Conservation (phyloP, 805 yeast species). For the Ogataea glucozyma region DNA sequence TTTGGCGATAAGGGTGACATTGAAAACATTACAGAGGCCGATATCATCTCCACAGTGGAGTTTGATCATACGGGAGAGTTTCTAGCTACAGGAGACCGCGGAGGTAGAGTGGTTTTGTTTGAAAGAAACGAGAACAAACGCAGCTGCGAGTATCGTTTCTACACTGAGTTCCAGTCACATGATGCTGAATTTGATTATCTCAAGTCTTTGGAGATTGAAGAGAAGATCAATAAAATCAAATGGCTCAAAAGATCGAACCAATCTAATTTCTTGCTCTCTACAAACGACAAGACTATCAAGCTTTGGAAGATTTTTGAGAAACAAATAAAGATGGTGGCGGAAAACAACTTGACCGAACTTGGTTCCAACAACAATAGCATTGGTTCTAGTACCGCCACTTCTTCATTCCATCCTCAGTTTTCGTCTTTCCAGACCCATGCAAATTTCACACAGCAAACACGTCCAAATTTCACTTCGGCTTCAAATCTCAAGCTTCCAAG, state of each 20-base stretch:
- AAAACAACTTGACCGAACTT: conserved; percentile 71
- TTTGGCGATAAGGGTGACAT: conserved; percentile 99
- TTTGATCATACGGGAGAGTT: conserved; percentile 94
- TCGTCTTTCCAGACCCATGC: conserved; percentile 31
- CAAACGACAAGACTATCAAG: conserved; percentile 98
- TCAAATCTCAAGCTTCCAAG: conserved; percentile 73
- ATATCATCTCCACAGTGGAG: conserved; percentile 94
- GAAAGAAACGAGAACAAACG: conserved; percentile 79
- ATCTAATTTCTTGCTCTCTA: conserved; percentile 85
- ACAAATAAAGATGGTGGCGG: conserved; percentile 87
- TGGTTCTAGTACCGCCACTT: conserved; percentile 7
- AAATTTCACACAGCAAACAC: conserved; percentile 21
- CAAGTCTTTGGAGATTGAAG: conserved; percentile 95
- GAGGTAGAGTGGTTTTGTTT: conserved; percentile 95
- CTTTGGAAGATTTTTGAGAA: conserved; percentile 95
- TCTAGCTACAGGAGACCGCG: conserved; percentile 97
- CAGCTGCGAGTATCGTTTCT: conserved; percentile 90
- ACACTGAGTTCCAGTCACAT: conserved; percentile 96
- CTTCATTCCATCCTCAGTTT: conserved; percentile 26
- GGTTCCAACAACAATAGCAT: background rate
- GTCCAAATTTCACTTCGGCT: conserved; percentile 26
- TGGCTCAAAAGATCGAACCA: conserved; percentile 90
- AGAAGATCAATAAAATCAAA: conserved; percentile 94
- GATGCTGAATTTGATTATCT: conserved; percentile 98
- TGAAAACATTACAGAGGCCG: conserved; percentile 94